Percentiles rank a stretch among this genome's conserved stretches.
Evolutionary conservation across 345 rosid genomes (phyloP).

Genomic region (Noccaea caerulescens): DNA sequence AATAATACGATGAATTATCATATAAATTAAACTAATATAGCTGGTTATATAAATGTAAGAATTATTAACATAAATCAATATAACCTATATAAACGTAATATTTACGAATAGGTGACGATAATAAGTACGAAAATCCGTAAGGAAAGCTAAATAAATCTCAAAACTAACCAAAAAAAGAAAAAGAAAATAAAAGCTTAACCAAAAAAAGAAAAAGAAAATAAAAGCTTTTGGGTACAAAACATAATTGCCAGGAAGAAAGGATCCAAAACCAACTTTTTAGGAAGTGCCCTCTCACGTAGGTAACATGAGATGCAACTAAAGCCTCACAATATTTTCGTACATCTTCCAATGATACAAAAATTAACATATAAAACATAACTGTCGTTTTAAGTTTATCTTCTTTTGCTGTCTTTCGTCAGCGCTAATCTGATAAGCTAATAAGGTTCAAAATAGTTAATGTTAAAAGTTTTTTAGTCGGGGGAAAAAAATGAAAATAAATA

Average conservation of each 20-base stretch:
- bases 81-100: constrained; percentile 16
- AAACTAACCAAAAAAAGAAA: constrained; percentile 40
- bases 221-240: constrained; percentile 19
- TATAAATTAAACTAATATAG: neutral
- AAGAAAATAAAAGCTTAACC: constrained; percentile 27
- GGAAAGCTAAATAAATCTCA: constrained; percentile 40
- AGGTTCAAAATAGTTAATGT: constrained; percentile 37
- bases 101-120: constrained; percentile 35
- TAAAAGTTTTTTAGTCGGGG: constrained; percentile 32
- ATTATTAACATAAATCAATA: constrained; percentile 1
- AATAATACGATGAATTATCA: neutral
- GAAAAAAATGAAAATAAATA: neutral
- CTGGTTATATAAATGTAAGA: neutral
- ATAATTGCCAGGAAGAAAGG: constrained; percentile 26
- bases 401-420: constrained; percentile 39
- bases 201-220: constrained; percentile 26
- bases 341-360: constrained; percentile 18
- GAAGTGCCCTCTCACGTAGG: constrained; percentile 36
- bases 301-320: constrained; percentile 36
- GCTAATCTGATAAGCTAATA: constrained; percentile 46
- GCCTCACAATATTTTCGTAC: constrained; percentile 40
- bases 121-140: constrained; percentile 17
- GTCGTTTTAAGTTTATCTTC: constrained; percentile 42
- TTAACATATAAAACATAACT: constrained; percentile 31
- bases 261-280: constrained; percentile 40